phyloP scores from a whole-genome alignment of 768 basidiomycete genomes.

The Termitomyces bulborhizus region DNA sequence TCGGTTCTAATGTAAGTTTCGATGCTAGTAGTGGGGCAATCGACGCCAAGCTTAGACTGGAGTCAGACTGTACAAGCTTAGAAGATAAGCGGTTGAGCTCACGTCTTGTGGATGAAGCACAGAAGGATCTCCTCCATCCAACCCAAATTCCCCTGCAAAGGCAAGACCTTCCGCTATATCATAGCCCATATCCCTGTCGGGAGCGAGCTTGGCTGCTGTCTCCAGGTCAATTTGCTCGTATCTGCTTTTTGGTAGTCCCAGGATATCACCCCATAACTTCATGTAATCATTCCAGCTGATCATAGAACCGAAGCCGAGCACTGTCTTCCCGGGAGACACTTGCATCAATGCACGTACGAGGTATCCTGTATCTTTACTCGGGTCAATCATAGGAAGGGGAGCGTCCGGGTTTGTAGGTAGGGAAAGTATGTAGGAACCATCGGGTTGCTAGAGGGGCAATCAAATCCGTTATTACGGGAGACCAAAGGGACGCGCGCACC shows the following conservation, averaged over 20 bases:
- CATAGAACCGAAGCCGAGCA: constrained; percentile 8
- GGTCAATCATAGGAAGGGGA: constrained; percentile 4
- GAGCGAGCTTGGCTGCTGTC: neutral
- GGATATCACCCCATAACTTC: constrained; percentile 3
- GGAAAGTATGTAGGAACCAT: constrained; percentile 1
- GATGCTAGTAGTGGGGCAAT: constrained; percentile 5
- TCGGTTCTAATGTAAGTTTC: constrained; percentile 5
- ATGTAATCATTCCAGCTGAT: constrained; percentile 6
- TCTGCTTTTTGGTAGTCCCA: neutral
- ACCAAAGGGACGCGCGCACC: neutral
- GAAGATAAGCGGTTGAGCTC: neutral
- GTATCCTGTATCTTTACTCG: constrained; percentile 1
- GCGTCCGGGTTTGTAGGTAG: neutral
- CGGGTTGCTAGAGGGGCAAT: neutral
- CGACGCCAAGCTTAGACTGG: neutral
- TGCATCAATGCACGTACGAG: constrained; percentile 3
- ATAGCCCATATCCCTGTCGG: neutral
- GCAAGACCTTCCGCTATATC: constrained; percentile 1
- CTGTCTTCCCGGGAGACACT: neutral
- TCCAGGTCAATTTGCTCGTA: neutral
- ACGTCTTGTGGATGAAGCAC: constrained; percentile 5
- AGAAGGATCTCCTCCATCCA: constrained; percentile 3
- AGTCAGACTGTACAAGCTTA: neutral
- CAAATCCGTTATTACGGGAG: no score
- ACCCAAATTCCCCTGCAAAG: constrained; percentile 4